A percentile compares a stretch with the other conserved stretches of the same genome.
Evolutionary conservation across 1,139 yeast species (phyloP).

Genomic region (Saccharomyces hybrid): DNA sequence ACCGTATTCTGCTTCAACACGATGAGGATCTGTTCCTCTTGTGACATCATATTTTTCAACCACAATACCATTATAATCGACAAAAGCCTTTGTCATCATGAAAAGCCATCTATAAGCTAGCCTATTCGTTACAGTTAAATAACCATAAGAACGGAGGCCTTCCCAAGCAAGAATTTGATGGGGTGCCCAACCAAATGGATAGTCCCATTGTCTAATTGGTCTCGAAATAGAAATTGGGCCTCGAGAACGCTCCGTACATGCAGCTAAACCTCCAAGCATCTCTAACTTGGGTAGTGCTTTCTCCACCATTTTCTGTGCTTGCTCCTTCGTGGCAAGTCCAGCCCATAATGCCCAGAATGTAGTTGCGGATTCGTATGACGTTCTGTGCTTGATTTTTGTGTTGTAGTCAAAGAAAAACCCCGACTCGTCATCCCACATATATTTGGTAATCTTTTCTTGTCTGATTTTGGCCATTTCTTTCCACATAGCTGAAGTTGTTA

Average conservation of each 20-base stretch:
- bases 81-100: conserved; percentile 87
- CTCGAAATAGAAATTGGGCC: conserved; percentile 63
- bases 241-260: conserved; percentile 73
- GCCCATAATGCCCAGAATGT: conserved; percentile 93
- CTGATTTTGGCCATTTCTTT: conserved; percentile 46
- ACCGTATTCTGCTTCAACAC: conserved; percentile 94
- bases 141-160: conserved; percentile 73
- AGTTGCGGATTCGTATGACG: conserved; percentile 79
- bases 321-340: conserved; percentile 61
- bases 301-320: conserved; percentile 57
- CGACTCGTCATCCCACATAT: conserved; percentile 76
- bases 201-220: conserved; percentile 96
- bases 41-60: conserved; percentile 95
- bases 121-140: conserved; percentile 55
- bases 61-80: conserved; percentile 89
- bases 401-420: conserved; percentile 85
- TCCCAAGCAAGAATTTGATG: conserved; percentile 95
- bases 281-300: conserved; percentile 67
- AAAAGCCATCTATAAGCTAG: conserved; percentile 81
- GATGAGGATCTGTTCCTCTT: conserved; percentile 74
- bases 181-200: conserved; percentile 98
- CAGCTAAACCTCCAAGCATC: conserved; percentile 80
- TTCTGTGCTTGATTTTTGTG: conserved; percentile 47
- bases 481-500: conserved; percentile 58
- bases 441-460: conserved; percentile 51